Conservation (phyloP, 139 green algal species). For the Asterochloris sp. region DNA sequence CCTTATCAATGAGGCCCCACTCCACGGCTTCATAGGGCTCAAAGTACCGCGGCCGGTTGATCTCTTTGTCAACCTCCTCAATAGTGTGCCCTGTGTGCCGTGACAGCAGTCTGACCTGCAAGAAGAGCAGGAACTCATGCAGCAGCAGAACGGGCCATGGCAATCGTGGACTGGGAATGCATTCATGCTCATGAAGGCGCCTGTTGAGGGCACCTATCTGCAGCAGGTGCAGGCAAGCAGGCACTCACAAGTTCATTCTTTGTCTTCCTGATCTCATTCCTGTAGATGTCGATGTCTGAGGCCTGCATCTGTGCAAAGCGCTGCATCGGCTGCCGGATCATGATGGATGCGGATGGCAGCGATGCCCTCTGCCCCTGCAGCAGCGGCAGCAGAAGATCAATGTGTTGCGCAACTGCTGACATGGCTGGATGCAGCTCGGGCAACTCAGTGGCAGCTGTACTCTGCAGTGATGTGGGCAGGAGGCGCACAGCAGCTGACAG, state of each 20-base stretch:
- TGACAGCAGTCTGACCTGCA: constrained; percentile 55
- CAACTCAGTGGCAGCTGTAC: no score
- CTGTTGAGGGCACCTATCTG: not conserved
- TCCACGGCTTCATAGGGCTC: constrained; percentile 84
- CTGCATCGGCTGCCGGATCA: constrained; percentile 95
- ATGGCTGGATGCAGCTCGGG: no score
- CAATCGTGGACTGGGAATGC: not conserved
- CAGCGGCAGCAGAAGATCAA: not conserved
- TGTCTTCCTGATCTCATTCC: constrained; percentile 87
- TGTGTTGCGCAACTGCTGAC: no score
- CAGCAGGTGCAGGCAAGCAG: not conserved
- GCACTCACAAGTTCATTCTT: constrained; percentile 76
- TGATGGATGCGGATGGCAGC: constrained; percentile 93
- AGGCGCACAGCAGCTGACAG: no score
- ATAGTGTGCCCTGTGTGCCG: constrained; percentile 73
- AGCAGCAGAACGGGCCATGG: not conserved
- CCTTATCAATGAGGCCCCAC: constrained; percentile 94
- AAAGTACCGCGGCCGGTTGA: constrained; percentile 88
- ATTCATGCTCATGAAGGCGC: not conserved
- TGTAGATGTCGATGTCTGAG: constrained; percentile 96
- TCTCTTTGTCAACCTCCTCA: constrained; percentile 84
- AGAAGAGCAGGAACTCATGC: not conserved
- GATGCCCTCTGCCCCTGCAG: constrained; percentile 82
- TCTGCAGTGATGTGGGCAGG: no score
- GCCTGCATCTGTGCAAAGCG: constrained; percentile 85